A percentile compares a stretch with the other conserved stretches of the same genome.
Evolutionary conservation across 1,284 basidiomycete species (phyloP).

Genomic region (Mycena citricolor): DNA sequence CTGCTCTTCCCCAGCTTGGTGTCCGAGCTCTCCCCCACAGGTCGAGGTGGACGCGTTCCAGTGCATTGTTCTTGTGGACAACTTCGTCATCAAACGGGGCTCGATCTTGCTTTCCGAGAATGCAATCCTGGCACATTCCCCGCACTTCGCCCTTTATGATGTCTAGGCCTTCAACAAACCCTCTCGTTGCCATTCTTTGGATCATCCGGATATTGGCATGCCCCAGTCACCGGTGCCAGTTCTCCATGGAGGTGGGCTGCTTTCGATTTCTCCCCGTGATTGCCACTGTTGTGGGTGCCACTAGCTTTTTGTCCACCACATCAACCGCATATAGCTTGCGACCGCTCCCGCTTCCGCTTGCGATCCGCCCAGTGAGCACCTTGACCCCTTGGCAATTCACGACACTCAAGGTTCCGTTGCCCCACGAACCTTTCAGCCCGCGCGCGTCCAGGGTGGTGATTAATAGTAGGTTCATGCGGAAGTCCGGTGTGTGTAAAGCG

Average conservation of each 20-base stretch:
- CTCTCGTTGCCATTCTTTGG: neutral
- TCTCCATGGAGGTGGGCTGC: slow-evolving; percentile 1
- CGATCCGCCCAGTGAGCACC: neutral
- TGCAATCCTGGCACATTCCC: too few species aligned
- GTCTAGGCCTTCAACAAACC: too few species aligned
- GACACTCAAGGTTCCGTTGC: neutral
- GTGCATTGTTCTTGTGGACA: too few species aligned
- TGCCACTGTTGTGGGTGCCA: too few species aligned
- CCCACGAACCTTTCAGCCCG: slow-evolving; percentile 5
- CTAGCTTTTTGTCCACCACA: neutral
- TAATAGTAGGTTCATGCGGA: slow-evolving; percentile 14
- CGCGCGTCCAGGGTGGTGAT: neutral
- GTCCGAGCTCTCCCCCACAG: too few species aligned
- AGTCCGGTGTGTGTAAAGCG: slow-evolving; percentile 10
- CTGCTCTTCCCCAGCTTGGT: too few species aligned
- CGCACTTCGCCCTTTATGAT: too few species aligned
- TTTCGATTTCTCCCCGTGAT: neutral
- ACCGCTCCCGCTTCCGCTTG: neutral
- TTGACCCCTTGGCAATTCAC: neutral
- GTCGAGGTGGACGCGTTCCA: too few species aligned
- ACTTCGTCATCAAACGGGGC: too few species aligned
- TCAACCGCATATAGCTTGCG: neutral
- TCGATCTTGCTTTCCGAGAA: too few species aligned
- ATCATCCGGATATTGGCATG: neutral
- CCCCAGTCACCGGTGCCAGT: neutral